These are phyloP conservation scores for Helianthus annuus DNA, from an alignment of 129 eudicot genomes.

Conservation along the genomic window HanXRQr2.0-SUNRISE NC_035448.2:188220701-188221200, in stretches of 20 bases:
- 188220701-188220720: neutral
- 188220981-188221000: slow-evolving; percentile 54
- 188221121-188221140: slow-evolving; percentile 27
- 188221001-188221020: slow-evolving; percentile 36
- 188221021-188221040: slow-evolving; percentile 1
- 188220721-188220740: slow-evolving; percentile 33
- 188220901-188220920: slow-evolving; percentile 45
- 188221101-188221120: slow-evolving; percentile 16
- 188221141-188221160: slow-evolving; percentile 18
- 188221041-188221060: slow-evolving; percentile 19
- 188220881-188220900: slow-evolving; percentile 64
- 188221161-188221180: slow-evolving; percentile 33
- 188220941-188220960: slow-evolving; percentile 35
- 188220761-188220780: slow-evolving; percentile 63
- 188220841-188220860: slow-evolving; percentile 51
- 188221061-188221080: slow-evolving; percentile 25
- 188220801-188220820: slow-evolving; percentile 41
- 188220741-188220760: slow-evolving; percentile 73
- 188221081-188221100: slow-evolving; percentile 22
- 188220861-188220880: slow-evolving; percentile 50
- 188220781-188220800: slow-evolving; percentile 62
- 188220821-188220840: slow-evolving; percentile 48
- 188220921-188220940: slow-evolving; percentile 60
- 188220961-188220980: slow-evolving; percentile 40
- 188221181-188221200: slow-evolving; percentile 4